These are phyloP conservation scores for Torulaspora gathmanii DNA, from an alignment of 805 yeast species.

Conservation along the genomic window DNA sequence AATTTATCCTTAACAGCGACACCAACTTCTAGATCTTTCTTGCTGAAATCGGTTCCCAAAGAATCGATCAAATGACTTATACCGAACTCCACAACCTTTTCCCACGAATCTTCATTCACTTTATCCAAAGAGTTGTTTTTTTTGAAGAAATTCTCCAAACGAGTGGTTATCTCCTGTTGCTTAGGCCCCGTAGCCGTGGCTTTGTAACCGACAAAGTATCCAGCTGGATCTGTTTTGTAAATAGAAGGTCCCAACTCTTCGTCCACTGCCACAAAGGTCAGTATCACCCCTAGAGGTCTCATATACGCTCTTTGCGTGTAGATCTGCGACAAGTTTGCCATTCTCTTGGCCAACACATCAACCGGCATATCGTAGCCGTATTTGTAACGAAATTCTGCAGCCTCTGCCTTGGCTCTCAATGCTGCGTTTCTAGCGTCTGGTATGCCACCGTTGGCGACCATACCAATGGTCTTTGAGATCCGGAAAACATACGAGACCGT, in stretches of 20 bases:
- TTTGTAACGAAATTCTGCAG: conserved; percentile 89
- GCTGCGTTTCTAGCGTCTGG: conserved; percentile 95
- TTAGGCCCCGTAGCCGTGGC: conserved; percentile 96
- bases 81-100: conserved; percentile 81
- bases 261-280: conserved; percentile 82
- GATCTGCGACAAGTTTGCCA: conserved; percentile 93
- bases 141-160: conserved; percentile 86
- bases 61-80: conserved; percentile 82
- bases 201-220: conserved; percentile 83
- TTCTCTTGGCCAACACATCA: conserved; percentile 84
- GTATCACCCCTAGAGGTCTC: conserved; percentile 95
- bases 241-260: conserved; percentile 87
- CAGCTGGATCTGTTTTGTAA: conserved; percentile 96
- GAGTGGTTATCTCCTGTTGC: conserved; percentile 90
- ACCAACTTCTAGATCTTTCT: conserved; percentile 90
- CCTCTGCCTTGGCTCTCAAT: conserved; percentile 86
- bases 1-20: conserved; percentile 73
- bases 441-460: conserved; percentile 90
- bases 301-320: conserved; percentile 97
- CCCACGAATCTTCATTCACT: conserved; percentile 66
- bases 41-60: conserved; percentile 87
- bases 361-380: conserved; percentile 97
- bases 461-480: conserved; percentile 76
- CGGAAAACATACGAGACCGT: conserved; percentile 84
- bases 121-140: conserved; percentile 38